Evolutionary conservation across 257 asterid genomes (phyloP).

Genomic region (Penstemon eatonii): DNA sequence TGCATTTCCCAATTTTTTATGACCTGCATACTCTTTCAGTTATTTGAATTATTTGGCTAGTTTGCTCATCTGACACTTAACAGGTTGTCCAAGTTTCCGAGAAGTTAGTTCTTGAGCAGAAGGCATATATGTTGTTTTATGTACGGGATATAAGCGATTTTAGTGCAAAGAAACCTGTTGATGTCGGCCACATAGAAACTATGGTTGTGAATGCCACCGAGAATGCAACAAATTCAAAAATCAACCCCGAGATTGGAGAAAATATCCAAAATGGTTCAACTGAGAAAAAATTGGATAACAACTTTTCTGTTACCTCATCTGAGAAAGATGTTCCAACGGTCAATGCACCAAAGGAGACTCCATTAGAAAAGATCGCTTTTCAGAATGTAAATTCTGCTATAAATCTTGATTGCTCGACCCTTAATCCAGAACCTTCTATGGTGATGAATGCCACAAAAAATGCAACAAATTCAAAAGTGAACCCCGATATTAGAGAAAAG

Average conservation of each 20-base stretch:
- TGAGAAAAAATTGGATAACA: conserved; percentile 35
- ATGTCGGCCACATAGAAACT: conserved; percentile 42
- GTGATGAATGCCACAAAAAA: too few species aligned
- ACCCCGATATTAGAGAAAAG: too few species aligned
- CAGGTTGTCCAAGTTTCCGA: conserved; percentile 90
- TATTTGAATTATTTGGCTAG: too few species aligned
- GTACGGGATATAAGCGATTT: conserved; percentile 63
- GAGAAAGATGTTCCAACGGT: conserved; percentile 28
- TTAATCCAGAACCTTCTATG: conserved; percentile 21
- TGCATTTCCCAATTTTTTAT: neutral
- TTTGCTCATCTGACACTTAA: conserved; percentile 17
- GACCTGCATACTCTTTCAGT: neutral
- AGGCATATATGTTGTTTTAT: conserved; percentile 96
- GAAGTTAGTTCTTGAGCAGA: conserved; percentile 78
- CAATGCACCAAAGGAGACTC: conserved; percentile 28
- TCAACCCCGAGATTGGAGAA: conserved; percentile 40
- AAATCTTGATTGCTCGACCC: conserved; percentile 28
- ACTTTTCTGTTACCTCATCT: conserved; percentile 32
- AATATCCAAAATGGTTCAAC: conserved; percentile 36
- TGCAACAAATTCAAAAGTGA: too few species aligned
- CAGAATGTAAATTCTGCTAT: conserved; percentile 29
- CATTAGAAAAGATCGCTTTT: conserved; percentile 24
- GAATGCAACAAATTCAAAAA: conserved; percentile 41
- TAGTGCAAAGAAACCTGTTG: conserved; percentile 46
- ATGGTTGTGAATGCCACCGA: conserved; percentile 43